phyloP scores from a whole-genome alignment of 148 eudicot species.

The Diospyros lotus region DNA sequence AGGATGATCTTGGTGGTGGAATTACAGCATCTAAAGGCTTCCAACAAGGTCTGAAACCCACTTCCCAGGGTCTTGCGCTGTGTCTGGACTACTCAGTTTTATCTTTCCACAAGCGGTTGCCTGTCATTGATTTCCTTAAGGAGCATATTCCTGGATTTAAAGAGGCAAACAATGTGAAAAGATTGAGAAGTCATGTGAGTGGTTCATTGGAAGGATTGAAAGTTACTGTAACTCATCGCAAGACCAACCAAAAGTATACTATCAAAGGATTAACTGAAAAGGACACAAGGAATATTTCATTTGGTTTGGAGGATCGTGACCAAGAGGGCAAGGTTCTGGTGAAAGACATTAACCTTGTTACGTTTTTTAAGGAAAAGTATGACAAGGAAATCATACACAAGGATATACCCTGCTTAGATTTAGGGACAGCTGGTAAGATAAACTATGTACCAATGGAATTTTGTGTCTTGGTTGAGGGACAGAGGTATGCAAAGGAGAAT shows the following conservation, averaged over 20 bases:
- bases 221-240: constrained; percentile 62
- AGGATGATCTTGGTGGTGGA: constrained; percentile 29
- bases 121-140: constrained; percentile 50
- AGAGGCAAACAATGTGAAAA: constrained; percentile 15
- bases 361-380: constrained; percentile 57
- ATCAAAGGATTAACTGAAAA: constrained; percentile 41
- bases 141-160: constrained; percentile 27
- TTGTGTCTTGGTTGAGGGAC: constrained; percentile 68
- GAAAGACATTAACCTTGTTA: constrained; percentile 24
- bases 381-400: constrained; percentile 19
- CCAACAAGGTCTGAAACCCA: constrained; percentile 50
- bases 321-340: constrained; percentile 27
- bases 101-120: constrained; percentile 47
- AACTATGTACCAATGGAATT: constrained; percentile 67
- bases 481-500: constrained; percentile 53
- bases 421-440: constrained; percentile 36
- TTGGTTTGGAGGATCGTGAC: constrained; percentile 35
- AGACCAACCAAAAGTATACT: constrained; percentile 46
- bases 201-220: constrained; percentile 40
- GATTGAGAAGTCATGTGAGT: constrained; percentile 13
- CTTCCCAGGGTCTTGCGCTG: constrained; percentile 48
- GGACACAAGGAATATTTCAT: constrained; percentile 33
- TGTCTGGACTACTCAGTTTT: constrained; percentile 69
- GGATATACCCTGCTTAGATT: constrained; percentile 49
- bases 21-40: constrained; percentile 52